A percentile compares a stretch with the other conserved stretches of the same genome.
Conservation (phyloP, 495 filamentous ascomycete genomes). For the Jackrogersella minutella region DNA sequence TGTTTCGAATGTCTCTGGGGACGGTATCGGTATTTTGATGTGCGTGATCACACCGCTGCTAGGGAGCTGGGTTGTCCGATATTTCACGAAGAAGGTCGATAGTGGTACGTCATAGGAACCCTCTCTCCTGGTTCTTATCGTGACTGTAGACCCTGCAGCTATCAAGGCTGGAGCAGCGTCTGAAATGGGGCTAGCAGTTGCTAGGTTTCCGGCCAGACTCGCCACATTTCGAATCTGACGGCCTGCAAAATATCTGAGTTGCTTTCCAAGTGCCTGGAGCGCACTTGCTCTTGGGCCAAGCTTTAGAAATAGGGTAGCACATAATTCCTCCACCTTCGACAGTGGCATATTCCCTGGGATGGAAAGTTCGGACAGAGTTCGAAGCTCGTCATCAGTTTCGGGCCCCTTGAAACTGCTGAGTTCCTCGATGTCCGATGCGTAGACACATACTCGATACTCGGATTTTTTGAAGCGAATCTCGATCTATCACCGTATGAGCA, state of each 20-base stretch:
- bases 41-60: constrained; percentile 76
- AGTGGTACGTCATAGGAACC: constrained; percentile 75
- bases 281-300: constrained; percentile 64
- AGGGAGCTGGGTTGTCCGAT: constrained; percentile 78
- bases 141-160: constrained; percentile 74
- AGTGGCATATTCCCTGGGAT: constrained; percentile 70
- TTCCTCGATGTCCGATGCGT: constrained; percentile 82
- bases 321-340: constrained; percentile 69
- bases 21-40: constrained; percentile 72
- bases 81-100: constrained; percentile 82
- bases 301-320: constrained; percentile 51
- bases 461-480: constrained; percentile 89
- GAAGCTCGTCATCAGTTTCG: constrained; percentile 73
- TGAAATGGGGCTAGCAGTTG: constrained; percentile 88
- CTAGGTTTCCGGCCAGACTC: constrained; percentile 84
- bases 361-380: constrained; percentile 79
- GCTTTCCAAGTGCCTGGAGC: constrained; percentile 69
- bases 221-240: constrained; percentile 88
- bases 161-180: constrained; percentile 87
- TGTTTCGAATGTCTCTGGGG: constrained; percentile 60
- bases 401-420: constrained; percentile 70
- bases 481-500: constrained; percentile 53
- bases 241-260: constrained; percentile 81
- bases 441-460: constrained; percentile 79
- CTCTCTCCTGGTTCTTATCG: constrained; percentile 70